These are phyloP conservation scores for Sordariomycetes sp. DNA, from an alignment of 2,329 filamentous ascomycete genomes.

Conservation along the genomic window DNA sequence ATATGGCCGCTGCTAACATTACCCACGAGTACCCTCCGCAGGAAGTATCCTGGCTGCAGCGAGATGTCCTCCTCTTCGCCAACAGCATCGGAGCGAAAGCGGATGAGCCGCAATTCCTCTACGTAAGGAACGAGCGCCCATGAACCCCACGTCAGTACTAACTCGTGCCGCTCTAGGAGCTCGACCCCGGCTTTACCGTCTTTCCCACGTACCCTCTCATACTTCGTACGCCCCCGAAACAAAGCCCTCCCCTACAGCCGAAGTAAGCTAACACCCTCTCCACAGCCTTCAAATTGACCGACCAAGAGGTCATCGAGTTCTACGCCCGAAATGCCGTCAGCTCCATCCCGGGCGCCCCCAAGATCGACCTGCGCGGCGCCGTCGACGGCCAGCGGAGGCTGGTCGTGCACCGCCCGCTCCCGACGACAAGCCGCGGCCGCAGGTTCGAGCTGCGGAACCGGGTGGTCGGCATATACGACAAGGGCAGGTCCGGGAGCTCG, in stretches of 20 bases:
- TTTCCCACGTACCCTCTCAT: slow-evolving; percentile 6
- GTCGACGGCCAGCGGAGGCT: slow-evolving; percentile 60
- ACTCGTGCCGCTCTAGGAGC: slow-evolving; percentile 4
- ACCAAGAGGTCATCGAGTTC: slow-evolving; percentile 60
- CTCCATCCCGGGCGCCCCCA: slow-evolving; percentile 54
- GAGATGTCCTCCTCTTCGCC: slow-evolving; percentile 81
- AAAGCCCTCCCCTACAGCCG: neutral
- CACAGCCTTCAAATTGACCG: slow-evolving; percentile 54
- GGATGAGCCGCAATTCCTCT: slow-evolving; percentile 89
- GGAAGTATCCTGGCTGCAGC: slow-evolving; percentile 75
- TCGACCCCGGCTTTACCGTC: slow-evolving; percentile 1
- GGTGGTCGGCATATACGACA: slow-evolving; percentile 57
- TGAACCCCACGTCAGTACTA: slow-evolving; percentile 5
- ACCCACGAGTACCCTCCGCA: slow-evolving; percentile 35
- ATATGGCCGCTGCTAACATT: no score
- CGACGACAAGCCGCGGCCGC: slow-evolving; percentile 46
- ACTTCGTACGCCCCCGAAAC: neutral
- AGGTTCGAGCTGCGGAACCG: slow-evolving; percentile 33
- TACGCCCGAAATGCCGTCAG: slow-evolving; percentile 43
- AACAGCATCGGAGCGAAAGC: slow-evolving; percentile 73
- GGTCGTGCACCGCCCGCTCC: slow-evolving; percentile 52
- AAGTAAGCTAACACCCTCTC: neutral
- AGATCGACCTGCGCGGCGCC: slow-evolving; percentile 50
- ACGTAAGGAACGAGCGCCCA: slow-evolving; percentile 39
- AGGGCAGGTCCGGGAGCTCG: slow-evolving; percentile 59